Evolutionary conservation across 257 asterid genomes (phyloP), one percentile per base, ranked within the genome.

Genomic region (Solanum paucissectum): DNA sequence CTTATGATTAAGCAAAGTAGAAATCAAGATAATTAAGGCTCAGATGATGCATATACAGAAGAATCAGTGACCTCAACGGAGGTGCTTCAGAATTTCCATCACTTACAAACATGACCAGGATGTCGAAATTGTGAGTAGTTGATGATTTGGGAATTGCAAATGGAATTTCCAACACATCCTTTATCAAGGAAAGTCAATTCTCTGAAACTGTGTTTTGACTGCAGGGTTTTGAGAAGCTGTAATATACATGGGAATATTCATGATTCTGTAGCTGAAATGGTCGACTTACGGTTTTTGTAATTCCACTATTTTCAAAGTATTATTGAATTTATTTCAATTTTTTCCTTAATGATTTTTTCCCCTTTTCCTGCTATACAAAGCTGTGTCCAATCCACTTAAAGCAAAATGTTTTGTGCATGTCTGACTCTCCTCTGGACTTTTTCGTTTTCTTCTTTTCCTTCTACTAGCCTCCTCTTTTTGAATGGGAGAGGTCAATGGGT

Each of bases 151-250:
- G 85, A 1, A 29, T 29, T 29, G 32, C 90, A 9, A 25, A 4
- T n/a, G 40, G 32, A 73, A 85, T 34, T 88, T 85, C 73, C 58
- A 33, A 38, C 37, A 37, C 44, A 72, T 23, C 49, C 40, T 85
- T 81, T 42, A 77, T 66, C 46, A 44, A 27, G 36, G 81, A 66
- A 64, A 7, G 58, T 42, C 25, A 66, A 87, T 16, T 44, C 2
- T 81, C 69, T 81, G 85, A 23, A 46, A 38, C 81, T 85, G 55
- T 58, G 82, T 33, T 86, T 64, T 33, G 82, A 33, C 42, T 86
- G 87, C 93, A 95, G 98, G 95, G 85, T 91, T 92, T 86, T 95
- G 85, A 93, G 98, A 88, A 93, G 93, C 88, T 95, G 96, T 87
- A 91, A 95, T 64, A 87, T 94, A 74, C 83, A 73, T 5, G 94